These are phyloP conservation scores for Epichloe bromicola DNA, from an alignment of 2,329 filamentous ascomycete genomes.

Conservation along the genomic window DNA sequence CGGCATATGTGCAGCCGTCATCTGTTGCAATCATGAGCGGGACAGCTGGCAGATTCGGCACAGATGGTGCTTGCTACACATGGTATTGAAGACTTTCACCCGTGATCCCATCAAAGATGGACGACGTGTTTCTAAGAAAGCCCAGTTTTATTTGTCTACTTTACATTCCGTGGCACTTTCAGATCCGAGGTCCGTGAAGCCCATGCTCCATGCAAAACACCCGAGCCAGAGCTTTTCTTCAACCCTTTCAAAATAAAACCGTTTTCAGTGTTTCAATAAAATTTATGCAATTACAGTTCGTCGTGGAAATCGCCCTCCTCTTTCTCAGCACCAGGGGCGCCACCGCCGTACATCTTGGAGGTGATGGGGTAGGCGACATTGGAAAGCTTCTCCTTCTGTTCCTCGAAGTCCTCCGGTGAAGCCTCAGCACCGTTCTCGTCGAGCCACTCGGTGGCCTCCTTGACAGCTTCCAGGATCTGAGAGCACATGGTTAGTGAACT, in stretches of 20 bases:
- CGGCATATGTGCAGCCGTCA: too few species aligned
- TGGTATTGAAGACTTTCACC: not conserved
- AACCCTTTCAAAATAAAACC: slow-evolving; percentile 5
- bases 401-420: slow-evolving; percentile 87
- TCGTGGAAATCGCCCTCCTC: slow-evolving; percentile 66
- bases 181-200: slow-evolving; percentile 8
- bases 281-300: slow-evolving; percentile 54
- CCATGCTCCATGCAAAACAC: slow-evolving; percentile 15
- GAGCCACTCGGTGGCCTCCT: slow-evolving; percentile 94
- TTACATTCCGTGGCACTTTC: slow-evolving; percentile 14
- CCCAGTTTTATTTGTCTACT: slow-evolving; percentile 15
- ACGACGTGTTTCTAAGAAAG: not conserved
- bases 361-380: slow-evolving; percentile 97
- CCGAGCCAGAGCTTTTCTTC: slow-evolving; percentile 7
- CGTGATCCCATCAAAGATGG: not conserved
- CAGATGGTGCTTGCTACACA: not conserved
- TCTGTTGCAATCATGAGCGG: too few species aligned
- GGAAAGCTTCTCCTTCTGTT: slow-evolving; percentile 99
- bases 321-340: slow-evolving; percentile 41
- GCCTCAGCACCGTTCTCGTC: slow-evolving; percentile 86
- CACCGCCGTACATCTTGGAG: slow-evolving; percentile 80
- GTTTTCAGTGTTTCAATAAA: not conserved
- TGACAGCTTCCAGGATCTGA: slow-evolving; percentile 81
- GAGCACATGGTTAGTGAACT: slow-evolving; percentile 24
- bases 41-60: too few species aligned